Base-by-base conservation (phyloP, 495 filamentous ascomycete genomes). In the Peziza echinospora region DNA sequence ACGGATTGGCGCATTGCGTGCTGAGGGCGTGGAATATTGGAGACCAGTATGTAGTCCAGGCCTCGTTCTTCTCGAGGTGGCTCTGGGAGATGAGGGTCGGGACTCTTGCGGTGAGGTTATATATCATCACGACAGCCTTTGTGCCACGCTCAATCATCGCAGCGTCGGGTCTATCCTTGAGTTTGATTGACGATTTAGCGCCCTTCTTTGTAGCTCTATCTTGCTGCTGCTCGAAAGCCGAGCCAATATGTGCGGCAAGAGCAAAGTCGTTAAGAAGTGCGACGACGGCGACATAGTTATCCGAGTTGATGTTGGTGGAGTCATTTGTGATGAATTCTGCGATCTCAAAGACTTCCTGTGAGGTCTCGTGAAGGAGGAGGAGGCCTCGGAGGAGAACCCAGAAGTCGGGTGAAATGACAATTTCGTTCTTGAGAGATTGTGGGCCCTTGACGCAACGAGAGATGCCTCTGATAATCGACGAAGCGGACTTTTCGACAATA, bases 41-140 rank as follows among this genome's bases (percentile, higher is more conserved):
- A 13, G 85, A 78, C 89, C 89, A 99, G 60, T 99, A 99, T 11
- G 91, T 83, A 24, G 82, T 82, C 89, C 89, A 99, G 26, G 89
- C 89, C 69, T 94, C 82, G 50, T 68, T 78, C 49, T 74, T 75
- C 55, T 96, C 91, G 0, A 96, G 73, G 52, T 96, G 91, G 21
- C 85, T 93, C 57, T 91, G 82, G 55, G 80, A 72, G 65, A 96
- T 94, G 10, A 96, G 69, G 41, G 72, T 68, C 2, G 89, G 84
- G 5, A 89, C 84, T 25, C 84, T 74, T 26, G 68, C 65, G 11
- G 83, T 91, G 58, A 96, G 68, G 44, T 77, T 72, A 44, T 80
- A 81, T 41, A 96, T 78, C 49, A 85, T 68, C 42, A 74, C 69
- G 40, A 94, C 74, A 0, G 91, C 80, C 52, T 82, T 81, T 41